Base-by-base conservation (phyloP, 306 rosid genomes). In the Trifolium repens region DNA sequence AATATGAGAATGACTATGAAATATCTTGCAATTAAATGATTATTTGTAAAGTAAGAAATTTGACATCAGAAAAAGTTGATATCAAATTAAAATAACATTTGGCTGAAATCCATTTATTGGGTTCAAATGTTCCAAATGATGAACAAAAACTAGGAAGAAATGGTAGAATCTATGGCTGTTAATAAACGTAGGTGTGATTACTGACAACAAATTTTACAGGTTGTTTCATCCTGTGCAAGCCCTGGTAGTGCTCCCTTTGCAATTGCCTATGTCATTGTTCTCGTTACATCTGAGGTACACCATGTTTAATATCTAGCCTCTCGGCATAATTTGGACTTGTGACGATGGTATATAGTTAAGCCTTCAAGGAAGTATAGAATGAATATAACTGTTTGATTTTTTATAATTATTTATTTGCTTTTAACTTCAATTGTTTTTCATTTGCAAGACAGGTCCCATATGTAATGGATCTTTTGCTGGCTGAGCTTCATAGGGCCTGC, bases 401-500 rank as follows among this genome's bases (percentile, higher is more conserved):
- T 44, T 69, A 3, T 47, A 16, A 39, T 39, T 60, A 37, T 52
- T 50, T 55, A 61, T 67, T 61, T 76, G 40, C 22, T 80, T 66
- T 67, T 74, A 75, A 71, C 26, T 73, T 59, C 27, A 34, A 50
- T 53, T 76, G 68, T 43, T 66, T 40, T 62, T 70, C 11, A 43
- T 79, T 55, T 81, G 61, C 78, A 74, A 77, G 60, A 74, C 83
- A 94, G 98, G 87, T 87, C 75, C 97, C 97, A 32, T 73, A 74
- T 59, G 88, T 75, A 47, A 84, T 89, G 97, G 96, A 88, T 89
- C 27, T 94, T 78, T 73, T 94, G 81, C 90, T 94, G 4, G 98
- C 97, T 11, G 98, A 94, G 90, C 83, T 94, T 59, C 91, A 94
- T 71, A 79, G 42, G 83, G 96, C 88, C 79, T 94, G 96, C 79